phyloP scores from a whole-genome alignment of 352 stramenopile genomes.

The Phytophthora pisi region DNA sequence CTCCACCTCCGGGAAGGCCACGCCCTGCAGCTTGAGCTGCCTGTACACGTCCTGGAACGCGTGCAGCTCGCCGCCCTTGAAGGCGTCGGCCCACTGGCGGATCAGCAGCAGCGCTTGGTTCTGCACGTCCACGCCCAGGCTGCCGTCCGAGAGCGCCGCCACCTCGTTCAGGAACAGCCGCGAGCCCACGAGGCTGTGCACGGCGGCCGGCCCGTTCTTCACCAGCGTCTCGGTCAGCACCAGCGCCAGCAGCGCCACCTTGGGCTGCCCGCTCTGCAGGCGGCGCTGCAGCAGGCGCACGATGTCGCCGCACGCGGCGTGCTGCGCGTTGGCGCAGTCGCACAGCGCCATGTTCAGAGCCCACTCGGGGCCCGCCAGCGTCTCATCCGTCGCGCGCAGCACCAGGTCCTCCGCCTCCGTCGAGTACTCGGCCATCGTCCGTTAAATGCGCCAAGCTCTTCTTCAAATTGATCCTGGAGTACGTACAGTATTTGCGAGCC shows the following conservation, averaged over 20 bases:
- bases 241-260: conserved; percentile 57
- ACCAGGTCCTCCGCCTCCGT: conserved; percentile 56
- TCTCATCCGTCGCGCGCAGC: conserved; percentile 57
- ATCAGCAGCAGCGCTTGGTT: conserved; percentile 78
- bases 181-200: conserved; percentile 64
- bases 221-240: conserved; percentile 76
- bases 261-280: conserved; percentile 57
- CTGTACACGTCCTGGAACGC: conserved; percentile 80
- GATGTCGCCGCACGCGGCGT: conserved; percentile 55
- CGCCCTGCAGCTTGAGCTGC: conserved; percentile 78
- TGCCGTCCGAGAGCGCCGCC: conserved; percentile 68
- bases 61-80: conserved; percentile 47
- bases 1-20: conserved; percentile 70
- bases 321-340: conserved; percentile 65
- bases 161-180: conserved; percentile 74
- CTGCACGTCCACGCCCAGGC: conserved; percentile 75
- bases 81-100: conserved; percentile 83
- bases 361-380: conserved; percentile 64
- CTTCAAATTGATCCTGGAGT: conserved; percentile 10
- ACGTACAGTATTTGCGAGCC: no score
- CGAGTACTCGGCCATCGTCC: conserved; percentile 48
- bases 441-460: not conserved
- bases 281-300: conserved; percentile 62
- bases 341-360: conserved; percentile 76
- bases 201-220: conserved; percentile 70